These are phyloP conservation scores for Hyaloscypha variabilis DNA, from an alignment of 495 filamentous ascomycete genomes.

Conservation along the genomic window DNA sequence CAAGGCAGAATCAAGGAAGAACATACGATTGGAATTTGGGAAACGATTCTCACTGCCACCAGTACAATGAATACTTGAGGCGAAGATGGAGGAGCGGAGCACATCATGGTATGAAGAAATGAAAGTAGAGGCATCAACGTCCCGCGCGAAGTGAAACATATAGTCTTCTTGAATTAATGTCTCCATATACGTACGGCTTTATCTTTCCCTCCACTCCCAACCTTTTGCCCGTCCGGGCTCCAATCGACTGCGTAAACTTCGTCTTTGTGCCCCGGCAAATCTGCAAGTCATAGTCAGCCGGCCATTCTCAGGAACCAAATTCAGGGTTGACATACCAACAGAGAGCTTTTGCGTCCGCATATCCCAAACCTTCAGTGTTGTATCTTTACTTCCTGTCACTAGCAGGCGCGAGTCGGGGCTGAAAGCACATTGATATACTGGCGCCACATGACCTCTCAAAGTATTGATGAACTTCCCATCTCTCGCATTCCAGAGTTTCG, in stretches of 20 bases:
- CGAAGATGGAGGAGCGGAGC: neutral
- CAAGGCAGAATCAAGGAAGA: no score
- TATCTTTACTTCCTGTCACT: constrained; percentile 87
- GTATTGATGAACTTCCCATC: constrained; percentile 81
- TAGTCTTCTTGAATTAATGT: constrained; percentile 16
- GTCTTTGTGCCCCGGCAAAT: constrained; percentile 92
- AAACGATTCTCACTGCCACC: no score
- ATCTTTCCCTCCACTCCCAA: constrained; percentile 91
- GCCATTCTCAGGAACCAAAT: neutral
- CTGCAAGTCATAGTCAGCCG: constrained; percentile 40
- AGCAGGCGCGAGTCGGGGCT: constrained; percentile 85
- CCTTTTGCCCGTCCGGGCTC: constrained; percentile 82
- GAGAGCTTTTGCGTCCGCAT: constrained; percentile 80
- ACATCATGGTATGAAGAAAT: neutral
- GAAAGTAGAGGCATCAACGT: neutral
- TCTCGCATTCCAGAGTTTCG: constrained; percentile 69
- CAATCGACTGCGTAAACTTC: constrained; percentile 95
- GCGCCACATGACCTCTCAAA: constrained; percentile 87
- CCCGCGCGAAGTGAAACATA: neutral
- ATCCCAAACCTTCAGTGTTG: constrained; percentile 94
- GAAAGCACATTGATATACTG: constrained; percentile 90
- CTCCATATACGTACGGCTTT: constrained; percentile 86
- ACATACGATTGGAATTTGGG: no score
- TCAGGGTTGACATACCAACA: constrained; percentile 35
- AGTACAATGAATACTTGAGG: no score